Evolutionary conservation across 371 early-diverging fungal genomes (phyloP).

Genomic region (Syncephalastrum monosporum): DNA sequence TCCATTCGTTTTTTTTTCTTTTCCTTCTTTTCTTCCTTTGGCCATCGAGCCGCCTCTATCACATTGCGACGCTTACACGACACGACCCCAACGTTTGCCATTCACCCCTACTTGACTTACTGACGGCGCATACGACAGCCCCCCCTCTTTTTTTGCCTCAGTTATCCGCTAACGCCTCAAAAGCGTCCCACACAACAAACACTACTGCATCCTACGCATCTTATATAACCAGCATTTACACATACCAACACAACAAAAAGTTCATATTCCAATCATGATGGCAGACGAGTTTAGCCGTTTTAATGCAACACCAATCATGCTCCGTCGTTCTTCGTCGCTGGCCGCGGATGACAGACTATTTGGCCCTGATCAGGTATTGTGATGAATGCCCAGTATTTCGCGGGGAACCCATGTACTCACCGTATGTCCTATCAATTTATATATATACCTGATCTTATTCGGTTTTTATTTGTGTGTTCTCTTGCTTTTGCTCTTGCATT

Average conservation of each 20-base stretch:
- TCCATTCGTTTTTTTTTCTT: constrained; percentile 11
- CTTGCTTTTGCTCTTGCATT: constrained; percentile 1
- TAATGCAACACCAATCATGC: constrained; percentile 33
- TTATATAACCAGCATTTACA: neutral
- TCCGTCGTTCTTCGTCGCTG: constrained; percentile 27
- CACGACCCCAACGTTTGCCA: constrained; percentile 1
- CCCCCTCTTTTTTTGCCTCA: no score
- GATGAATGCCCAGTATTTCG: neutral
- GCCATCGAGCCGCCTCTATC: constrained; percentile 5
- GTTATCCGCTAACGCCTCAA: neutral
- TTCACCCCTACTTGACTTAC: neutral
- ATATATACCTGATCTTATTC: constrained; percentile 3
- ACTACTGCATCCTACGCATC: constrained; percentile 1
- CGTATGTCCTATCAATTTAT: neutral
- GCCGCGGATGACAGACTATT: constrained; percentile 23
- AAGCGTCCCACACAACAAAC: constrained; percentile 3
- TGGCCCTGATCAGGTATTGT: constrained; percentile 7
- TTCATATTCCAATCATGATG: constrained; percentile 21
- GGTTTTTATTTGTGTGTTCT: constrained; percentile 7
- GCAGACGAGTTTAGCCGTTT: constrained; percentile 27
- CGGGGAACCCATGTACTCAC: constrained; percentile 5
- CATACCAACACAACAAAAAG: neutral
- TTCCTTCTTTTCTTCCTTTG: neutral
- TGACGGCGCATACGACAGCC: no score
- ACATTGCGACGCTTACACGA: no score